Base-by-base conservation (phyloP, 2,329 filamentous ascomycete genomes). In the Paraconiothyrium brasiliense region DNA sequence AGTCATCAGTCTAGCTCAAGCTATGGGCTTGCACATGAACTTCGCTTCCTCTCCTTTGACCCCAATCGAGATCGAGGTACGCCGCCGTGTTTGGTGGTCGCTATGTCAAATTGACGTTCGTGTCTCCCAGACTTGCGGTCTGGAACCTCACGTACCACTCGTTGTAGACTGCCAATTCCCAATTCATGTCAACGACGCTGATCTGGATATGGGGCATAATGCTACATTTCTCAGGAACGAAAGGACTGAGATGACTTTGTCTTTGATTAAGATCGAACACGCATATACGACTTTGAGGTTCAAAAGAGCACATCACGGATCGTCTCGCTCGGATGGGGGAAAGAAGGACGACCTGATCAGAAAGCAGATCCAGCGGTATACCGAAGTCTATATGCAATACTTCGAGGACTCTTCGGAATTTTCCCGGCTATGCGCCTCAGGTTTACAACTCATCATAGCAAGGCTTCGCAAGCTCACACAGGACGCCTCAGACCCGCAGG, bases 51-150 rank as follows among this genome's bases (percentile, higher is more conserved):
- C 50, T 32, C 41, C 30, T 22, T 51, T 67, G 9, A 47, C 34
- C 27, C 13, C 27, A 27, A 35, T 63, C 16, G 62, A 61, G 27
- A 54, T 51, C 30, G 65, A 67, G 60, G 56, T 63, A 4, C 62
- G 65, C 9, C 62, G 62, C 9, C 57, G 65, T 24, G 48, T 65
- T 8, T 67, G 62, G 62, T 67, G 65, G 65, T 43, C 34, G 6
- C 58, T 67, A 3, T 65, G 58, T 34, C 58, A 65, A 24, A 24
- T 60, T n/a, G 60, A 65, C 39, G 49, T 57, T 32, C 58, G 65
- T 10, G 37, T 63, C 32, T 61, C 65, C 11, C 60, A 61, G 10
- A 55, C 60, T 24, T 63, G 60, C 43, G 62, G 65, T 13, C 57
- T 67, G 7, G 50, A 67, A 43, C 44, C 62, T n/a, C 65, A 65